phyloP scores from a whole-genome alignment of 2,329 filamentous ascomycete genomes.

The Sodiomyces alkalinus region DNA sequence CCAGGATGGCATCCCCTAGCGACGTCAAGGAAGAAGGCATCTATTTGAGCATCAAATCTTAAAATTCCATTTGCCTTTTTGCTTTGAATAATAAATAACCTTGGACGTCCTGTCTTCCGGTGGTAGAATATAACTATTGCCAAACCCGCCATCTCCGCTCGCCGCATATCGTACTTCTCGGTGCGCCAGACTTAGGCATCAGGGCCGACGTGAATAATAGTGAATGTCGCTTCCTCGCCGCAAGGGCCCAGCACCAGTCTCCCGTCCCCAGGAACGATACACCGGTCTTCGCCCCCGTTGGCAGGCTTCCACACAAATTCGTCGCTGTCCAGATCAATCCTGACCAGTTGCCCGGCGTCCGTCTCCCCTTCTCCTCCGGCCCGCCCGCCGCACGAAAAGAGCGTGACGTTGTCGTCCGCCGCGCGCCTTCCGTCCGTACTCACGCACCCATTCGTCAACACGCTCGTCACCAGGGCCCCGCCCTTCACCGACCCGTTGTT shows the following conservation, averaged over 20 bases:
- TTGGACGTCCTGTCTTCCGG: too few relatives aligned
- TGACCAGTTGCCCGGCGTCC: constrained; percentile 32
- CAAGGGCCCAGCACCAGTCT: constrained; percentile 17
- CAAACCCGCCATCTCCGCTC: too few relatives aligned
- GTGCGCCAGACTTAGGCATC: too few relatives aligned
- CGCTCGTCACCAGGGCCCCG: constrained; percentile 30
- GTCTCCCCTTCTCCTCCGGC: constrained; percentile 32
- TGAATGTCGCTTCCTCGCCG: constrained; percentile 13
- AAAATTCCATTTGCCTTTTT: too few relatives aligned
- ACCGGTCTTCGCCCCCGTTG: constrained; percentile 26
- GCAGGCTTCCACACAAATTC: constrained; percentile 27
- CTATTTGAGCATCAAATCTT: too few relatives aligned
- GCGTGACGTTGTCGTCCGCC: constrained; percentile 27
- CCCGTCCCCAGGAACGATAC: constrained; percentile 23
- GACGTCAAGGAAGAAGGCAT: too few relatives aligned
- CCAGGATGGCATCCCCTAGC: too few relatives aligned
- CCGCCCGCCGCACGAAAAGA: constrained; percentile 37
- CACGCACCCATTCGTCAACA: constrained; percentile 34
- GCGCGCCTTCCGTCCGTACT: constrained; percentile 30
- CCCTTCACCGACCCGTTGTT: constrained; percentile 23
- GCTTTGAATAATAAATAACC: too few relatives aligned
- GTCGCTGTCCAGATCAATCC: constrained; percentile 24
- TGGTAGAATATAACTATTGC: too few relatives aligned
- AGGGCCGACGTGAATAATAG: constrained; percentile 9
- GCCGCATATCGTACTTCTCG: too few relatives aligned